These are phyloP conservation scores for Aspergillus piperis DNA, from an alignment of 2,329 filamentous ascomycete species.

Conservation along the genomic window DNA sequence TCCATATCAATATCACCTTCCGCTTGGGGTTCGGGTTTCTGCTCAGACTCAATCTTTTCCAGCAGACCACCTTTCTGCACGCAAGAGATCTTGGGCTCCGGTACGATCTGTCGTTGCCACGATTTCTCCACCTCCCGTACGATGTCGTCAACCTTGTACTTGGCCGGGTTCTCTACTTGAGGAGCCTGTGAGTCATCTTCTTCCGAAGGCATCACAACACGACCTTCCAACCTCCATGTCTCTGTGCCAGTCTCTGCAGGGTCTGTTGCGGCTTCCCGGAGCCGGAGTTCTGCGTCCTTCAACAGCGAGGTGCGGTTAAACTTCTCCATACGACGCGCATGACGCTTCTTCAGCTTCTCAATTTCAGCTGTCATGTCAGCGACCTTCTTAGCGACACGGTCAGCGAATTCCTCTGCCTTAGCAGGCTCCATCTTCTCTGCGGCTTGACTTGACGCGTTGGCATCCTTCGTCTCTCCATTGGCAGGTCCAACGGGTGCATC, in stretches of 20 bases:
- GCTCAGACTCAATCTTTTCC: conserved; percentile 51
- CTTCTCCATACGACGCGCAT: conserved; percentile 72
- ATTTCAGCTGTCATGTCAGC: conserved; percentile 77
- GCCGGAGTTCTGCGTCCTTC: conserved; percentile 71
- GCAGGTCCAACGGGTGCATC: conserved; percentile 54
- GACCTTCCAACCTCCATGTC: conserved; percentile 65
- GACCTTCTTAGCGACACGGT: conserved; percentile 72
- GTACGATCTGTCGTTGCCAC: conserved; percentile 66
- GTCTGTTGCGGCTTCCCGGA: conserved; percentile 66
- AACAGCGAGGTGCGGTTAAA: conserved; percentile 71
- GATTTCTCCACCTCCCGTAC: conserved; percentile 71
- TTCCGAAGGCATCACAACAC: conserved; percentile 35
- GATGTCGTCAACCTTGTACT: conserved; percentile 65
- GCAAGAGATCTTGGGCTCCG: conserved; percentile 66
- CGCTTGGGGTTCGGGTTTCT: conserved; percentile 20
- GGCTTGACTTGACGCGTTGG: conserved; percentile 41
- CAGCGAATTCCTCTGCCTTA: conserved; percentile 81
- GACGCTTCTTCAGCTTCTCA: conserved; percentile 76
- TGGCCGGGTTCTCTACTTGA: conserved; percentile 46
- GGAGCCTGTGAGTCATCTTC: conserved; percentile 38
- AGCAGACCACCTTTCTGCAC: conserved; percentile 77
- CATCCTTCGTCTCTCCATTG: conserved; percentile 33
- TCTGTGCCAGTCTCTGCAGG: conserved; percentile 59
- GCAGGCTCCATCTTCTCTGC: conserved; percentile 69
- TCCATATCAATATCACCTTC: conserved; percentile 40